Conservation (phyloP, 306 rosid species). For the Gillenia trifoliata region DNA sequence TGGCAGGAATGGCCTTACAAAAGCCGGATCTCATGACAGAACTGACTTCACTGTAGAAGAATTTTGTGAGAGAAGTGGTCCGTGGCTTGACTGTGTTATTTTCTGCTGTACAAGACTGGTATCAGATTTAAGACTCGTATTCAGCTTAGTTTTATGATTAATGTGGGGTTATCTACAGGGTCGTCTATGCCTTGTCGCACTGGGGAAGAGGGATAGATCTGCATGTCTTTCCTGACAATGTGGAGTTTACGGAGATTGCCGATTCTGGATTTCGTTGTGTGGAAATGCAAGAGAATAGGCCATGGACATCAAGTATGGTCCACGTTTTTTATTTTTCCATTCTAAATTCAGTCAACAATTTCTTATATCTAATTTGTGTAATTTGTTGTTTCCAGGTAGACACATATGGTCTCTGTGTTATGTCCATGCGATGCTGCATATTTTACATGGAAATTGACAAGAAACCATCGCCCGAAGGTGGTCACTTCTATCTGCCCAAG, state of each 20-base stretch:
- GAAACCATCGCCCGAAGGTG: conserved; percentile 58
- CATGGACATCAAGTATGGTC: conserved; percentile 87
- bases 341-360: conserved; percentile 7
- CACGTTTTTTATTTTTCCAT: conserved; percentile 11
- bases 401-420: conserved; percentile 72
- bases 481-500: conserved; percentile 54
- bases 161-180: conserved; percentile 41
- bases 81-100: conserved; percentile 81
- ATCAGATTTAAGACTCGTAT: conserved; percentile 5
- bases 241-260: conserved; percentile 71
- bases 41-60: conserved; percentile 41
- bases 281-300: conserved; percentile 77
- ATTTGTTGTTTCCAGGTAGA: conserved; percentile 57
- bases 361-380: not conserved
- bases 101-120: conserved; percentile 5
- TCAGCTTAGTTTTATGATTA: conserved; percentile 11
- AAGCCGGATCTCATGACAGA: conserved; percentile 33
- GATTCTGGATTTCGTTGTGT: conserved; percentile 89
- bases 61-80: conserved; percentile 54
- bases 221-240: conserved; percentile 63
- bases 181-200: conserved; percentile 94
- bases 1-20: conserved; percentile 22
- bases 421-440: conserved; percentile 81
- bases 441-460: conserved; percentile 73
- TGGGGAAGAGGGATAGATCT: conserved; percentile 98